Conservation (phyloP, 202 grass and related monocot species). For the Carex sylvatica region DNA sequence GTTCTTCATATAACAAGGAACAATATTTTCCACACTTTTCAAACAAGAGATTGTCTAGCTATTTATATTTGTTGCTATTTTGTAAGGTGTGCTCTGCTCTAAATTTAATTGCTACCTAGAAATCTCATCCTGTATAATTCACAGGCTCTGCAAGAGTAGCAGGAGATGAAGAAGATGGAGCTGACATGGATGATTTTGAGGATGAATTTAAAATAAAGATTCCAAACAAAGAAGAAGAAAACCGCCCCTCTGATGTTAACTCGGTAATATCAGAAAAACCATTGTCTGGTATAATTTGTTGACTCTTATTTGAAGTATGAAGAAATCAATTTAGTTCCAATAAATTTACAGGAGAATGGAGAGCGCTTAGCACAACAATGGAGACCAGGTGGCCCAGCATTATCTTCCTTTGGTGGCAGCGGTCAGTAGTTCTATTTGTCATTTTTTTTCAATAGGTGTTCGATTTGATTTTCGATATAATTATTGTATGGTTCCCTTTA, state of each 20-base stretch:
- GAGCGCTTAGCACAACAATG: conserved; percentile 55
- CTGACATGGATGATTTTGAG: conserved; percentile 76
- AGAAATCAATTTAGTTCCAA: background rate
- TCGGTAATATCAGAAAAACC: conserved; percentile 40
- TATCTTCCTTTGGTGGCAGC: conserved; percentile 79
- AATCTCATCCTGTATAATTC: background rate
- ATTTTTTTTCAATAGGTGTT: conserved; percentile 13
- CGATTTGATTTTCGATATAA: conserved; percentile 55
- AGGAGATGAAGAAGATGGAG: conserved; percentile 61
- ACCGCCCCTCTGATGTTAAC: conserved; percentile 51
- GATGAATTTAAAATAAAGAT: conserved; percentile 77
- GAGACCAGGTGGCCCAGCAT: conserved; percentile 50
- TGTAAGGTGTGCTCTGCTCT: background rate
- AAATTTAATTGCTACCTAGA: background rate
- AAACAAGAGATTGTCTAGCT: background rate
- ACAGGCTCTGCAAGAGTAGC: conserved; percentile 55
- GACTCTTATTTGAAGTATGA: background rate
- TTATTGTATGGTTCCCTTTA: conserved; percentile 38
- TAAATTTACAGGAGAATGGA: conserved; percentile 62
- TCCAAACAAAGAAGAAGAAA: conserved; percentile 59
- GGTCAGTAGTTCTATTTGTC: conserved; percentile 34
- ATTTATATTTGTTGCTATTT: background rate
- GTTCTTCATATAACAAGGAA: background rate
- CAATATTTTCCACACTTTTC: conserved; percentile 2
- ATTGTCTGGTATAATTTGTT: background rate